A percentile compares a stretch with the other conserved stretches of the same genome.
phyloP scores from a whole-genome alignment of 106 monocot genomes.

The Hemerocallis citrina region DNA sequence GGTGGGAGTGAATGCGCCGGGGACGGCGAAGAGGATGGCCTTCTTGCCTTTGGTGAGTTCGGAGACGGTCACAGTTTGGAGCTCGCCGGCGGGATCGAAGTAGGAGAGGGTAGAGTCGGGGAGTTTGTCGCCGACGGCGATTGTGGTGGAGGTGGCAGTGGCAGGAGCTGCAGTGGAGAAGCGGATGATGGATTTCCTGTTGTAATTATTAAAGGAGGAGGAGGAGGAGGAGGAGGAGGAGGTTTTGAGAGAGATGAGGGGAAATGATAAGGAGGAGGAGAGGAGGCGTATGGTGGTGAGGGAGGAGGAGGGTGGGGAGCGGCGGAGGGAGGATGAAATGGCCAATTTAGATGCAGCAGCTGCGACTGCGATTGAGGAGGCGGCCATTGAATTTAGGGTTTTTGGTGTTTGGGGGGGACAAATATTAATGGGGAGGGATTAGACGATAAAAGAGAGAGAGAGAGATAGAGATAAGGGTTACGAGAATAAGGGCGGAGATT shows the following conservation, averaged over 20 bases:
- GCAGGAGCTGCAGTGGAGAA: slow-evolving; percentile 7
- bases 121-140: slow-evolving; percentile 59
- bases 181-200: background rate
- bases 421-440: too few relatives aligned
- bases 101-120: slow-evolving; percentile 56
- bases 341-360: too few relatives aligned
- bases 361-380: too few relatives aligned
- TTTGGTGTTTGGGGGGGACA: too few relatives aligned
- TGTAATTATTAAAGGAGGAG: background rate
- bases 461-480: too few relatives aligned
- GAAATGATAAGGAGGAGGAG: background rate
- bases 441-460: too few relatives aligned
- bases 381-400: too few relatives aligned
- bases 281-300: background rate
- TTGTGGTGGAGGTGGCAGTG: slow-evolving; percentile 18
- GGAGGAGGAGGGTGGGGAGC: background rate
- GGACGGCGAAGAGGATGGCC: slow-evolving; percentile 49
- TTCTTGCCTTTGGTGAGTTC: slow-evolving; percentile 56
- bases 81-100: slow-evolving; percentile 31
- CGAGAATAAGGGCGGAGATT: too few relatives aligned
- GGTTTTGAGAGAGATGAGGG: background rate
- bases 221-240: background rate
- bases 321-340: too few relatives aligned
- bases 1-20: slow-evolving; percentile 70
- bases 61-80: slow-evolving; percentile 39